Base-by-base conservation (phyloP, 106 monocot genomes). In the Dioscorea dumetorum region DNA sequence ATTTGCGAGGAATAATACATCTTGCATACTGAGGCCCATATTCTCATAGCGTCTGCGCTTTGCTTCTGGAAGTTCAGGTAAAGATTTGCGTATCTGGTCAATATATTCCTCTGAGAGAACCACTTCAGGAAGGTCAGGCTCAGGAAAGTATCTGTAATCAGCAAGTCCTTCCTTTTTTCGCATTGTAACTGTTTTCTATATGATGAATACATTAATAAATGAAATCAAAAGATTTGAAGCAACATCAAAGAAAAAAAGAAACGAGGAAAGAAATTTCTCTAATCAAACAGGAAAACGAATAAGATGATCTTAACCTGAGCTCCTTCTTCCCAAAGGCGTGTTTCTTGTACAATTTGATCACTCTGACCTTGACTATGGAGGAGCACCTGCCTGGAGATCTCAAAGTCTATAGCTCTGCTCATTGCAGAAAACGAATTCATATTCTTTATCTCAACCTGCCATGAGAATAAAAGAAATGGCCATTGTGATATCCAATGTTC, bases 401-500 rank as follows among this genome's bases (percentile, higher is more conserved):
- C 95, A 68, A 77, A 97, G 76, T 97, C 95, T 24, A 97, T 97
- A 58, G 91, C 95, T 68, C 85, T 80, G 67, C 71, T 97, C 86
- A 97, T 97, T 58, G 91, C 86, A 74, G 88, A 91, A 81, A 97
- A 97, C 60, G 95, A 97, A 74, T 97, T 97, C 91, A 97, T 88
- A 69, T 97, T 97, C 84, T 97, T 97, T 80, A 97, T 84, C 68
- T 97, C 95, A 66, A 97, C 95, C 95, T 97, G 84, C 33, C 63
- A 67, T 8, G 1, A 41, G 10, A 75, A 62, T 15, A 54, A 16
- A 54, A 54, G 28, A 3, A 54, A 54, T 18, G 7, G 5, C 9
- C 19, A 54, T 12, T 54, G 5, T 54, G 41, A 41, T 41, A 41
- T 41, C 41, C 41, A 41, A 41, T 41, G 41, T 41, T 41, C 6